Evolutionary conservation across 169 alveolate species (phyloP), one percentile per base, ranked within the genome.

Genomic region (Plasmodium gonderi): DNA sequence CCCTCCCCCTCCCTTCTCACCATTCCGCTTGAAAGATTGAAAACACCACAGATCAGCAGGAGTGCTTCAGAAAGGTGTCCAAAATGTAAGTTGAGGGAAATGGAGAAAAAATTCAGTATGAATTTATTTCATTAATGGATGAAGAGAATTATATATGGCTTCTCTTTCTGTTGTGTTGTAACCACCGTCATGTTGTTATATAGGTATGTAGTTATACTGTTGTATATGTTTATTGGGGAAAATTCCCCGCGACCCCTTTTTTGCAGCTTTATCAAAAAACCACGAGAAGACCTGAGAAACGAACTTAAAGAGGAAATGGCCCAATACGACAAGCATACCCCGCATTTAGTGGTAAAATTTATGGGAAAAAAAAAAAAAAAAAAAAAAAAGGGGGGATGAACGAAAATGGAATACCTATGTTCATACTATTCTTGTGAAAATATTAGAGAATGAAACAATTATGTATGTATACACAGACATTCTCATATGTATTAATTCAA

Each of bases 221-320:
- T 11, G 40, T 54, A 3, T 5, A 23, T 8, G 14, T 67, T 67
- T 49, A 9, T 20, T 11, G 14, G 31, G 20, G 14, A 51, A 17
- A 5, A 20, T 51, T 51, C 20, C 20, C 64, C 64, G n/a, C n/a
- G n/a, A n/a, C 4, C 68, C 68, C 68, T 9, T 45, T 12, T 45
- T 47, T 40, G 42, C 74, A 81, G 91, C 17, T 81, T 81, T 49
- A 81, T 81, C 38, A 81, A 45, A 45, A 81, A 81, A 68, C 72
- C 91, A 23, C 44, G 72, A 31, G 68, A 40, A 4, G 75, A 23
- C 5, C 51, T 81, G 36, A 69, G 11, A 45, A 81, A 81, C 31
- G 91, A 81, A 26, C 36, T 81, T 29, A 69, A 81, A 3, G 91
- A 81, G 29, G 91, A 81, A 51, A 67, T 81, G n/a, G 91, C 91